These are phyloP conservation scores for Streptanthus diversifolius DNA, from an alignment of 345 rosid species.

Conservation along the genomic window DNA sequence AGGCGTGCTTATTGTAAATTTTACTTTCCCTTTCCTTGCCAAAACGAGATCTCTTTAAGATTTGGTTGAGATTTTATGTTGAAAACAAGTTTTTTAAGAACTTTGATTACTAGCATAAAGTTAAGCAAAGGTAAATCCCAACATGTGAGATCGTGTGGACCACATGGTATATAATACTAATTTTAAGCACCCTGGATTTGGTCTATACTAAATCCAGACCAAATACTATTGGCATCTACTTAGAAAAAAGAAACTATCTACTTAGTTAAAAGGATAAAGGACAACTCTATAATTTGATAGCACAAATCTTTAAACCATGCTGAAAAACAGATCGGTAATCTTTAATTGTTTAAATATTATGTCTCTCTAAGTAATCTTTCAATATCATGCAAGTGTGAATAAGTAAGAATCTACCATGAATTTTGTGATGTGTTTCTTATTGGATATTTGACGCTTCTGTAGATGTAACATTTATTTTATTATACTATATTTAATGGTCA, in stretches of 20 bases:
- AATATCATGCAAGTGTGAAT: conserved; percentile 9
- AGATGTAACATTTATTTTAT: neutral
- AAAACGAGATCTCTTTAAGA: conserved; percentile 18
- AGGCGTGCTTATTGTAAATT: neutral
- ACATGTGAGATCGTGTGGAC: conserved; percentile 31
- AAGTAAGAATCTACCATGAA: conserved; percentile 16
- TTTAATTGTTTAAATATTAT: neutral
- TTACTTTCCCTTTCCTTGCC: neutral
- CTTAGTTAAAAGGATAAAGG: conserved; percentile 10
- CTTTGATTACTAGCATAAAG: neutral
- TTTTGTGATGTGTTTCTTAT: conserved; percentile 16
- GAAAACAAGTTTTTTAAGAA: conserved; percentile 9
- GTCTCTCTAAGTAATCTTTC: conserved; percentile 7
- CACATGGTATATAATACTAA: conserved; percentile 15
- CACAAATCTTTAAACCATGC: conserved; percentile 5
- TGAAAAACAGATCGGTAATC: neutral
- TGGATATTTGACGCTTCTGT: neutral
- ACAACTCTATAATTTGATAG: conserved; percentile 8
- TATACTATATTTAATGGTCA: neutral
- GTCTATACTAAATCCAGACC: conserved; percentile 31
- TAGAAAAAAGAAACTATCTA: neutral
- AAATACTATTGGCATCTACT: conserved; percentile 21
- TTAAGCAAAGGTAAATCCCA: conserved; percentile 28
- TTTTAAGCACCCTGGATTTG: conserved; percentile 35
- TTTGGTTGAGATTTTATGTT: conserved; percentile 26